phyloP scores from a whole-genome alignment of 1,284 basidiomycete species.

The Pholiota adiposa region DNA sequence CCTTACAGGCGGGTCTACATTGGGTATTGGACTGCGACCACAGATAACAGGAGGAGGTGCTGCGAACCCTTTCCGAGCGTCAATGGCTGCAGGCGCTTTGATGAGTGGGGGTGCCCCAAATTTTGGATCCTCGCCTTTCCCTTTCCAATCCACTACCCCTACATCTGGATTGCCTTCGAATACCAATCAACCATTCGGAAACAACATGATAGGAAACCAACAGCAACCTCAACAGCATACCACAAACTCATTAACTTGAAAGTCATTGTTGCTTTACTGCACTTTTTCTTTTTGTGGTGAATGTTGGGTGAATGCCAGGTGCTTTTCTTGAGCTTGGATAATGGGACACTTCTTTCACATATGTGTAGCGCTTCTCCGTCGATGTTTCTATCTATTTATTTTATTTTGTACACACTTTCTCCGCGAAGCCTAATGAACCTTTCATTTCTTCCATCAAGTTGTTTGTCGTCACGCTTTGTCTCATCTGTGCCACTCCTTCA shows the following conservation, averaged over 20 bases:
- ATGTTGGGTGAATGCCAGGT: neutral
- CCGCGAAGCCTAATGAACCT: conserved; percentile 4
- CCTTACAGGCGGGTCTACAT: conserved; percentile 30
- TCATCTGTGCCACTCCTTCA: conserved; percentile 21
- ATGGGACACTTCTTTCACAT: conserved; percentile 12
- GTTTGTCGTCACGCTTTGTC: conserved; percentile 14
- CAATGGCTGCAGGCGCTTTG: conserved; percentile 42
- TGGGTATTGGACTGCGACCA: conserved; percentile 70
- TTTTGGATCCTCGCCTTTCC: conserved; percentile 15
- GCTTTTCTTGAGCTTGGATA: conserved; percentile 2
- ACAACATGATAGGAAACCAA: conserved; percentile 17
- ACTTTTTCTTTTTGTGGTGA: neutral
- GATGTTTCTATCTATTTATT: conserved; percentile 6
- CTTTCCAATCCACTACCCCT: conserved; percentile 13
- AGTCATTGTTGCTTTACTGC: conserved; percentile 1
- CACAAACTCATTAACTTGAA: conserved; percentile 25
- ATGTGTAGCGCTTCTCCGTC: conserved; percentile 4
- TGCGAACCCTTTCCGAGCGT: conserved; percentile 79
- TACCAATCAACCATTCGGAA: conserved; percentile 16
- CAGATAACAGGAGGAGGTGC: conserved; percentile 74
- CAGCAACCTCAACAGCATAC: conserved; percentile 22
- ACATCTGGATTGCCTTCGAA: conserved; percentile 1
- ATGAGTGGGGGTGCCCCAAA: conserved; percentile 14
- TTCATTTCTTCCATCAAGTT: conserved; percentile 19
- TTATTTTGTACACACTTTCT: conserved; percentile 7